Percentiles rank a stretch among this genome's conserved stretches.
Evolutionary conservation across 2,329 filamentous ascomycete species (phyloP).

Genomic region (Xylaria sp.): DNA sequence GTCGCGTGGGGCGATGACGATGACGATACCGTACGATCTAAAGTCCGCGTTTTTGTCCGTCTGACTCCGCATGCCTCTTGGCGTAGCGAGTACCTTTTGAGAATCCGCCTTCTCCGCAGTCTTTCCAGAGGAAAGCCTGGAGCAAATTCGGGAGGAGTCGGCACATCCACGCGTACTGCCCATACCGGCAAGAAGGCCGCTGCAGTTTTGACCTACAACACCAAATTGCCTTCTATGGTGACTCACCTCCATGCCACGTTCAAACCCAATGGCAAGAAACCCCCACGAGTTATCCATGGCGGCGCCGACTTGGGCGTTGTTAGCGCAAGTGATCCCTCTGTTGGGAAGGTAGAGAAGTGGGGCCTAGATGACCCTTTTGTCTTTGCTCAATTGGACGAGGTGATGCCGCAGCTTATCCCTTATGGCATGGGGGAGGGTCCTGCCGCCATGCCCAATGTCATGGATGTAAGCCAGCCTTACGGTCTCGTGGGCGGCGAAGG

Average conservation of each 20-base stretch:
- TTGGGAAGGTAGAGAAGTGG: conserved; percentile 83
- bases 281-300: conserved; percentile 84
- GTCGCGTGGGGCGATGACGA: conserved; percentile 59
- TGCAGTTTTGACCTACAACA: conserved; percentile 86
- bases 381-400: conserved; percentile 81
- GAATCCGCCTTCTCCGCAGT: conserved; percentile 85
- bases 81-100: conserved; percentile 93
- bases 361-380: conserved; percentile 79
- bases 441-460: conserved; percentile 82
- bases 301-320: conserved; percentile 80
- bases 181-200: conserved; percentile 72
- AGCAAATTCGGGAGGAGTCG: conserved; percentile 63
- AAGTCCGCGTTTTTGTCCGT: conserved; percentile 82
- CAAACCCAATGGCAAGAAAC: conserved; percentile 73
- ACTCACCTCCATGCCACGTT: conserved; percentile 85
- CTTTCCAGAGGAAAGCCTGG: conserved; percentile 83
- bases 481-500: conserved; percentile 89
- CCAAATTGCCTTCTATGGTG: conserved; percentile 81
- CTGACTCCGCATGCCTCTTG: conserved; percentile 88
- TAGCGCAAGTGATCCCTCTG: conserved; percentile 83
- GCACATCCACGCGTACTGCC: conserved; percentile 61
- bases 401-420: conserved; percentile 76
- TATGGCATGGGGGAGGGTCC: conserved; percentile 85
- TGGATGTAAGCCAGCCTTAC: conserved; percentile 89
- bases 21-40: conserved; percentile 70